Conservation (phyloP, 176 grass and related monocot genomes). For the Poa pratensis region DNA sequence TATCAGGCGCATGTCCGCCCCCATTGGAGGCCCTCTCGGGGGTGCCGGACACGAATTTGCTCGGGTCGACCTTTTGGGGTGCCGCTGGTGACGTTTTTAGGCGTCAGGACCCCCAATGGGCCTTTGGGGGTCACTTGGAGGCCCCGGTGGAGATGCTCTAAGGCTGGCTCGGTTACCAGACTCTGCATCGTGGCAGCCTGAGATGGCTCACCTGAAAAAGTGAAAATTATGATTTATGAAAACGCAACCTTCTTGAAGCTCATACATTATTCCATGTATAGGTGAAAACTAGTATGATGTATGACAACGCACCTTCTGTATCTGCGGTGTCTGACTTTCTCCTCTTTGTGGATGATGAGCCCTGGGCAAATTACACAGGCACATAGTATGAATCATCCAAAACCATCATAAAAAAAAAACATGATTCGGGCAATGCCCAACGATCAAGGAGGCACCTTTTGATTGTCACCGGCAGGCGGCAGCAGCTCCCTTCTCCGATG, state of each 20-base stretch:
- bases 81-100: too few relatives aligned
- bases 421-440: constrained; percentile 25
- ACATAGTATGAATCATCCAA: constrained; percentile 42
- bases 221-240: neutral
- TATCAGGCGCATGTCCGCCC: too few relatives aligned
- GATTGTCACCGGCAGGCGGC: constrained; percentile 5
- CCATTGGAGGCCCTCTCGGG: too few relatives aligned
- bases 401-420: neutral
- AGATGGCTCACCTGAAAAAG: constrained; percentile 48
- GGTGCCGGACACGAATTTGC: too few relatives aligned
- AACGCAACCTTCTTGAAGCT: neutral
- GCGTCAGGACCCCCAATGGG: too few relatives aligned
- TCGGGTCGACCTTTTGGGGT: too few relatives aligned
- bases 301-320: constrained; percentile 47
- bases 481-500: constrained; percentile 55
- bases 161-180: constrained; percentile 13
- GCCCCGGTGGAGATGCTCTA: too few relatives aligned
- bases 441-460: constrained; percentile 48
- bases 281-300: neutral
- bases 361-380: constrained; percentile 63
- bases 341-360: constrained; percentile 63
- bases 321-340: constrained; percentile 44
- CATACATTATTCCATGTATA: neutral
- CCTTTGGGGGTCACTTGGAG: too few relatives aligned
- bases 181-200: constrained; percentile 39